phyloP scores from a whole-genome alignment of 1,284 basidiomycete species.

The Cutaneotrichosporon dermatis region DNA sequence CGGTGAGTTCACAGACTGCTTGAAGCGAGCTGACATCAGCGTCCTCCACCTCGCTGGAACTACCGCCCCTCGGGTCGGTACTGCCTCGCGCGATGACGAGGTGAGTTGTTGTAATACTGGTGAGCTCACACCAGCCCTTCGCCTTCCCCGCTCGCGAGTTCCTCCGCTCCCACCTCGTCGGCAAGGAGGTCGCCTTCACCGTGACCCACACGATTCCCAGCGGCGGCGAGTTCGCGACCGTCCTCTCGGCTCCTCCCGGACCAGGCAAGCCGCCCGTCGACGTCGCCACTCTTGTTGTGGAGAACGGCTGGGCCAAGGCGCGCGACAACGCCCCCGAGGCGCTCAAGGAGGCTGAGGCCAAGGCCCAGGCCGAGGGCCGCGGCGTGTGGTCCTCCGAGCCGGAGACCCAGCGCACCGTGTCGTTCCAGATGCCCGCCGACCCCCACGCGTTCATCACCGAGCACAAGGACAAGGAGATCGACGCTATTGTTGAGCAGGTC shows the following conservation, averaged over 20 bases:
- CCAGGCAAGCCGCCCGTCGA: slow-evolving; percentile 55
- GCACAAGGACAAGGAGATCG: slow-evolving; percentile 83
- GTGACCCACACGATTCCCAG: slow-evolving; percentile 41
- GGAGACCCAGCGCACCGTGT: slow-evolving; percentile 64
- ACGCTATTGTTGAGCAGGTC: slow-evolving; percentile 90
- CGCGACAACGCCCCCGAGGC: slow-evolving; percentile 73
- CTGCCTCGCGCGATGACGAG: slow-evolving; percentile 77
- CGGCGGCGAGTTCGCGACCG: slow-evolving; percentile 46
- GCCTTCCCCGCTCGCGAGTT: slow-evolving; percentile 92
- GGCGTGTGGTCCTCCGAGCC: slow-evolving; percentile 81
- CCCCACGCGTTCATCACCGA: slow-evolving; percentile 82
- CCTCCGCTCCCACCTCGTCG: slow-evolving; percentile 75
- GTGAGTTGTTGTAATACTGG: too few relatives aligned
- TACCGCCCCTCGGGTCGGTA: slow-evolving; percentile 73
- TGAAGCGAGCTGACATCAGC: slow-evolving; percentile 49
- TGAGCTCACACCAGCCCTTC: slow-evolving; percentile 61
- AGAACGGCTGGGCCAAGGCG: slow-evolving; percentile 84
- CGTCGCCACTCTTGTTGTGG: slow-evolving; percentile 71
- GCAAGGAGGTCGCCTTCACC: slow-evolving; percentile 63
- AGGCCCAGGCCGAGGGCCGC: slow-evolving; percentile 69
- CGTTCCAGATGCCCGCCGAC: slow-evolving; percentile 85
- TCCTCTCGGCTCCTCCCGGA: slow-evolving; percentile 46
- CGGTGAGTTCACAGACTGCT: slow-evolving; percentile 54
- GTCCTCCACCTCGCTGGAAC: slow-evolving; percentile 82
- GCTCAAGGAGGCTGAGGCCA: slow-evolving; percentile 58